Conservation (phyloP, 805 yeast species). For the Yueomyces sp. region DNA sequence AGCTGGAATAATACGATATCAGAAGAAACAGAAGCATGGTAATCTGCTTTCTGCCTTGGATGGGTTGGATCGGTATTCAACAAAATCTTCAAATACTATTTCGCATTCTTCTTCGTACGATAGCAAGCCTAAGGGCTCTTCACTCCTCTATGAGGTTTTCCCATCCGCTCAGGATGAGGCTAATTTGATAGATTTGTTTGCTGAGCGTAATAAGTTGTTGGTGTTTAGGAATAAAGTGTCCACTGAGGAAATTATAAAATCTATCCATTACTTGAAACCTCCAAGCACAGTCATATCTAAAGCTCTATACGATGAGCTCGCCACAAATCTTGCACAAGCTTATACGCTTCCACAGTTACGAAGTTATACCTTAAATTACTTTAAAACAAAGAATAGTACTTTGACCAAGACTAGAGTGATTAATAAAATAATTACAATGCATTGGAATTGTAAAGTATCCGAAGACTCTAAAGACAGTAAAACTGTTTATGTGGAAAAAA, state of each 20-base stretch:
- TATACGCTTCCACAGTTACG: conserved; percentile 18
- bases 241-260: conserved; percentile 14
- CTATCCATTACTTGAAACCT: conserved; percentile 19
- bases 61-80: conserved; percentile 11
- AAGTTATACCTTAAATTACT: conserved; percentile 9
- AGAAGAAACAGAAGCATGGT: not conserved
- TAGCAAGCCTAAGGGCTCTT: no score
- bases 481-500: conserved; percentile 9
- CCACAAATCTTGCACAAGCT: conserved; percentile 10
- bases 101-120: no score
- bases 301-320: conserved; percentile 10
- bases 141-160: no score
- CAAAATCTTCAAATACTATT: no score
- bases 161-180: not conserved
- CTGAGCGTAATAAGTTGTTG: conserved; percentile 11
- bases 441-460: conserved; percentile 12
- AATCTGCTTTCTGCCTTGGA: conserved; percentile 14
- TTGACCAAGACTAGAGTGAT: conserved; percentile 8
- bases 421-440: conserved; percentile 5
- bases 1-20: conserved; percentile 12
- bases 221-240: conserved; percentile 14
- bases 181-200: conserved; percentile 6
- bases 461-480: conserved; percentile 9
- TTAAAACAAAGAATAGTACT: conserved; percentile 3
- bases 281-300: conserved; percentile 8